Conservation (phyloP, 768 basidiomycete species). For the Tulasnella sp. region DNA sequence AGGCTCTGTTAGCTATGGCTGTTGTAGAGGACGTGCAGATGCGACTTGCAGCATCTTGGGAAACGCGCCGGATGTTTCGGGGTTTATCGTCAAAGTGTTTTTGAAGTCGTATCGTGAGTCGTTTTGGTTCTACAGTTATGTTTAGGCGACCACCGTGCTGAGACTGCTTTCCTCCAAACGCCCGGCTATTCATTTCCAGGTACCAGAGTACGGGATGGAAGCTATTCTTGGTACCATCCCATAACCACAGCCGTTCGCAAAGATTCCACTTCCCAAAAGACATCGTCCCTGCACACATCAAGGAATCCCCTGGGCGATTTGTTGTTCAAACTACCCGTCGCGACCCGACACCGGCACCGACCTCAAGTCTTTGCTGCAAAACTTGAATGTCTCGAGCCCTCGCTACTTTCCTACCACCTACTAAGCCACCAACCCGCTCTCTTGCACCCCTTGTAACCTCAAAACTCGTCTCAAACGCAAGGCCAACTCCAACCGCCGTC, state of each 20-base stretch:
- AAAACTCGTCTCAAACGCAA: constrained; percentile 54
- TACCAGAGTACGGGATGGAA: no score
- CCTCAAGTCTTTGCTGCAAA: background rate
- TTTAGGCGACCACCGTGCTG: no score
- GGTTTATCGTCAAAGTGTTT: no score
- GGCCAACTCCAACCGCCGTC: constrained; percentile 31
- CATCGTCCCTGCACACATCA: no score
- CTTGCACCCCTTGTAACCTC: constrained; percentile 67
- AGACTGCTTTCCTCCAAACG: no score
- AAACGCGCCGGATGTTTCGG: constrained; percentile 46
- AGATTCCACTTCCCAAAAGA: no score
- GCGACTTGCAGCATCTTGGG: constrained; percentile 81
- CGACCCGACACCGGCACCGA: background rate
- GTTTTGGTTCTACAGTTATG: no score
- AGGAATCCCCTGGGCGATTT: background rate
- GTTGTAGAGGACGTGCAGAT: constrained; percentile 80
- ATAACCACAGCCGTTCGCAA: no score
- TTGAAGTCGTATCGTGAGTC: no score
- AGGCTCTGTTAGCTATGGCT: constrained; percentile 74
- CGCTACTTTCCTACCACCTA: background rate
- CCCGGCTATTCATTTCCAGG: no score
- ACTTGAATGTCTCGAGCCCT: background rate
- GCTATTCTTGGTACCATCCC: no score
- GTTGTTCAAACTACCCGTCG: background rate
- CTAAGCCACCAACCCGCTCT: constrained; percentile 35